Percentiles rank a stretch among this genome's conserved stretches.
Conservation (phyloP, 345 rosid species). For the Syzygium oleosum region DNA sequence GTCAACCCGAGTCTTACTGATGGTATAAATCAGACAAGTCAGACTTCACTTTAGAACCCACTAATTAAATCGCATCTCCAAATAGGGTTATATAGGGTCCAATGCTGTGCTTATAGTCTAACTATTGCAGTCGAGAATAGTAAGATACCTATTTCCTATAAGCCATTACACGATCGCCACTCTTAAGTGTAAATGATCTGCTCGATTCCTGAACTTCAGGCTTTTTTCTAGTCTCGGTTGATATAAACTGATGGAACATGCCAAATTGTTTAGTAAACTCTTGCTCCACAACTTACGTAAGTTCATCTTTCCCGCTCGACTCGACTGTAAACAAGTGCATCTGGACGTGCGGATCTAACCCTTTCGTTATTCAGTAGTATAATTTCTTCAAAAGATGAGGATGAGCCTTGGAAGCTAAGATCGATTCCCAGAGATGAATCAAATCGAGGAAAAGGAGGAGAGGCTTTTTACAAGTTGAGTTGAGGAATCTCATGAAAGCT, state of each 20-base stretch:
- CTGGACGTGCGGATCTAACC: background rate
- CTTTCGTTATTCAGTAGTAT: background rate
- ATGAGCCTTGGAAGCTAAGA: background rate
- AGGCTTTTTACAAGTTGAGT: background rate
- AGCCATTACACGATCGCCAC: background rate
- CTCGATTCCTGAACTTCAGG: background rate
- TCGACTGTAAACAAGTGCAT: background rate
- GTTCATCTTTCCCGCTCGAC: background rate
- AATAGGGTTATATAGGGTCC: background rate
- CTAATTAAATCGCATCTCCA: background rate
- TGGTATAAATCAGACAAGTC: background rate
- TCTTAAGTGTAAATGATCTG: background rate
- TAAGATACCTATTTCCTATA: background rate
- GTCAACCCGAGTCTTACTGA: background rate
- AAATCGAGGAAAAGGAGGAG: background rate
- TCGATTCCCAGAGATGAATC: background rate
- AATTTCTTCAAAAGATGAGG: background rate
- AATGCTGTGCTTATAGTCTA: background rate
- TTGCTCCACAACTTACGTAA: background rate
- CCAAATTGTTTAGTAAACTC: background rate
- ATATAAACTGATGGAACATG: background rate
- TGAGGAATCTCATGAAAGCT: slow-evolving; percentile 1
- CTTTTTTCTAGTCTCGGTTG: background rate
- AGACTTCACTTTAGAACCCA: background rate
- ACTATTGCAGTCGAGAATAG: background rate